phyloP scores from a whole-genome alignment of 495 filamentous ascomycete species.

The Aspergillus nidulans region DNA sequence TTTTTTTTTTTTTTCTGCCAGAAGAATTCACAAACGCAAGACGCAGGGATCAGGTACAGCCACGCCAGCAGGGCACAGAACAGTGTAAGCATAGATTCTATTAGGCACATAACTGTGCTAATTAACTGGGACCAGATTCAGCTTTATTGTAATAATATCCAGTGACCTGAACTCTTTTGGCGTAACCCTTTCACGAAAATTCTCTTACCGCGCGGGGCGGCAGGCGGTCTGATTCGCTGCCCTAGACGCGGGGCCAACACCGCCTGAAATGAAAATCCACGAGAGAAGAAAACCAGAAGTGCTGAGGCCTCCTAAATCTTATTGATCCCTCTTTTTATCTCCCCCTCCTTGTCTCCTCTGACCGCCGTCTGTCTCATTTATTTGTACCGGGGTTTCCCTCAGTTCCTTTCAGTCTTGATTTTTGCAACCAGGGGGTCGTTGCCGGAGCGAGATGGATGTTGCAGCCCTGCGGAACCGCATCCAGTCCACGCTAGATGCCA shows the following conservation, averaged over 20 bases:
- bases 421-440: slow-evolving; percentile 33
- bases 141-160: not conserved
- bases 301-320: slow-evolving; percentile 2
- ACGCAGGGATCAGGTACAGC: not conserved
- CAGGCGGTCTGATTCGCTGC: slow-evolving; percentile 42
- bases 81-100: not conserved
- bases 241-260: slow-evolving; percentile 36
- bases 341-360: slow-evolving; percentile 4
- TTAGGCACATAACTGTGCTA: not conserved
- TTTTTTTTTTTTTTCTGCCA: slow-evolving; percentile 17
- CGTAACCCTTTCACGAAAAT: slow-evolving; percentile 10
- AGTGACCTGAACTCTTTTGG: not conserved
- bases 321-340: slow-evolving; percentile 17
- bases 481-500: slow-evolving; percentile 76
- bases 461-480: slow-evolving; percentile 81
- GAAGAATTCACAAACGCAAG: slow-evolving; percentile 5
- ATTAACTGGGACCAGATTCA: not conserved
- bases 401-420: slow-evolving; percentile 22
- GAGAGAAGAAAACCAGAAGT: slow-evolving; percentile 25
- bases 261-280: slow-evolving; percentile 42
- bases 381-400: slow-evolving; percentile 22
- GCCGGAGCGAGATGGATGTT: slow-evolving; percentile 70
- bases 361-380: slow-evolving; percentile 17
- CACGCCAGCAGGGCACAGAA: not conserved
- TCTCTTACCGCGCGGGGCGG: slow-evolving; percentile 28